phyloP scores from a whole-genome alignment of 2,329 filamentous ascomycete species.

The Trichoderma sp. region DNA sequence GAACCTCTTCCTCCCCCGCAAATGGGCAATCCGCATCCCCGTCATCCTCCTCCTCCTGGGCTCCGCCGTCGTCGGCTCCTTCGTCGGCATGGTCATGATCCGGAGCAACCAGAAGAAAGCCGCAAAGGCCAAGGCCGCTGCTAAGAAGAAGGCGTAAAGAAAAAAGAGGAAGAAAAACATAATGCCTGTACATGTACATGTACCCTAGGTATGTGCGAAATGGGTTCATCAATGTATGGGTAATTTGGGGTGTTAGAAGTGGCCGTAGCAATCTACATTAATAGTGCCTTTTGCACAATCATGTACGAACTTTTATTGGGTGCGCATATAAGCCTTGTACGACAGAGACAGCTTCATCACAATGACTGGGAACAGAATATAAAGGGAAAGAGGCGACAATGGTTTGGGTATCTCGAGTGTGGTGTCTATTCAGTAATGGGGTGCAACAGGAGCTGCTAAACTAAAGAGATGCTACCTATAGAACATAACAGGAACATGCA shows the following conservation, averaged over 20 bases:
- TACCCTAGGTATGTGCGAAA: neutral
- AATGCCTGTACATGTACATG: neutral
- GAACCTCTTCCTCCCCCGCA: conserved; percentile 91
- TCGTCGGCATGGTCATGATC: conserved; percentile 97
- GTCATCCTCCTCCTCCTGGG: conserved; percentile 93
- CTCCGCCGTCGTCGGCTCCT: conserved; percentile 91
- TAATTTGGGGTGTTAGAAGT: neutral
- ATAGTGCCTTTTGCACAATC: neutral
- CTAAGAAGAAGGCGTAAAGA: conserved; percentile 79
- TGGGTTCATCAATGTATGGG: neutral
- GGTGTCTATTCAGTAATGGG: conserved; percentile 37
- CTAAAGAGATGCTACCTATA: conserved; percentile 14
- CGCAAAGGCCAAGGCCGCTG: conserved; percentile 82
- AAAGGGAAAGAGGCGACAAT: conserved; percentile 19
- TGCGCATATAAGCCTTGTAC: neutral
- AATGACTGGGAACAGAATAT: neutral
- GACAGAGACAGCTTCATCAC: neutral
- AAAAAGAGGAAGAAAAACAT: neutral
- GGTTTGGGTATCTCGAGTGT: conserved; percentile 38
- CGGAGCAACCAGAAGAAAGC: conserved; percentile 98
- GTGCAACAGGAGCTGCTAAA: conserved; percentile 31
- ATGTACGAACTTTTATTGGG: neutral
- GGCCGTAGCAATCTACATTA: conserved; percentile 4
- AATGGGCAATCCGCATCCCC: conserved; percentile 98
- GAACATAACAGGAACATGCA: conserved; percentile 16